Base-by-base conservation (phyloP, 495 filamentous ascomycete species). In the Parachaetomium inaequale region DNA sequence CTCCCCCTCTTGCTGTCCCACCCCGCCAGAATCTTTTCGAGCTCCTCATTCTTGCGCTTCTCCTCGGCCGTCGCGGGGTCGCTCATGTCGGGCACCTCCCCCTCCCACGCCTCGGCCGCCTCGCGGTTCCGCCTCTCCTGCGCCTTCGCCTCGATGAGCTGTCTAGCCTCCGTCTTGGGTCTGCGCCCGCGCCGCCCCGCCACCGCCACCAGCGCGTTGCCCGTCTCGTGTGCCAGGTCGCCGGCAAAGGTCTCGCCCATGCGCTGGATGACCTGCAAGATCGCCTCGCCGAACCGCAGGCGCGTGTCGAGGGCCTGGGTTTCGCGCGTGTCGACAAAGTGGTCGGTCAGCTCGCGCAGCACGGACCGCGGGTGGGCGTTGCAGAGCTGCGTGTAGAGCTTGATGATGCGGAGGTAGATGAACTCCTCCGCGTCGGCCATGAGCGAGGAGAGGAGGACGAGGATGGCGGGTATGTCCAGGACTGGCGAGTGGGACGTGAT, bases 351-450 rank as follows among this genome's bases (percentile, higher is more conserved):
- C 42, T 86, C 85, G 46, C 81, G 84, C 4, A 83, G 70, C 1
- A 88, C 87, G 0, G 87, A 84, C 38, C 79, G 82, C 2, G 88
- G 85, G 64, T 93, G 90, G 17, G 75, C 75, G 43, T 81, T 76
- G 3, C 88, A 83, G 10, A 93, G 72, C n/a, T 82, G 82, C 1
- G 84, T 82, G 55, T 91, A 83, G 2, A 88, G 76, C 58, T 87
- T 86, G 65, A 92, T 85, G 23, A 84, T 83, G 38, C 85, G 86
- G 6, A 92, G 76, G 64, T 90, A 90, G 58, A 91, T 84, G 69
- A 87, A 93, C 62, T 90, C 87, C 51, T 93, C 90, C 31, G 78
- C 78, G 62, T 89, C 87, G 51, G 81, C 82, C 4, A 92, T 78
- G 7, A 92, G 77, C 0, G 84, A 85, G 1, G 89, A 78, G 7